Conservation (phyloP, 768 basidiomycete genomes). For the Serendipita indica region DNA sequence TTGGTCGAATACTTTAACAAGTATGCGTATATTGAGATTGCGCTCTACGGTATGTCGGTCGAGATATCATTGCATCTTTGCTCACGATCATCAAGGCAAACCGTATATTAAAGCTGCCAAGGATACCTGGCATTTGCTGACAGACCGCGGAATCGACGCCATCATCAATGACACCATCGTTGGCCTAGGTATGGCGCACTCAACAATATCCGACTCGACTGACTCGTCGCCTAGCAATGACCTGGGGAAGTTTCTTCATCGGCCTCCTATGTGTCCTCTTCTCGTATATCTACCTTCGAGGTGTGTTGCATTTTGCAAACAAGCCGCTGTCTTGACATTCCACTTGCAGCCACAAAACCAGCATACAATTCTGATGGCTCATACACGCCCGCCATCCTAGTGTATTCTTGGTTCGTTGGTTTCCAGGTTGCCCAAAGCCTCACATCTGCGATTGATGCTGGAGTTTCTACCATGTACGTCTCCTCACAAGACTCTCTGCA, state of each 20-base stretch:
- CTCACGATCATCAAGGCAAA: slow-evolving; percentile 43
- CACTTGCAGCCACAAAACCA: slow-evolving; percentile 46
- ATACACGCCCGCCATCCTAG: slow-evolving; percentile 60
- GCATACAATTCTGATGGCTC: slow-evolving; percentile 58
- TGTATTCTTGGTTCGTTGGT: slow-evolving; percentile 74
- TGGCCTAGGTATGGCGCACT: slow-evolving; percentile 38
- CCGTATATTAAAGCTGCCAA: slow-evolving; percentile 66
- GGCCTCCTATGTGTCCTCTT: slow-evolving; percentile 64
- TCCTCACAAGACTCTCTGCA: not conserved
- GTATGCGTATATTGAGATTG: slow-evolving; percentile 72
- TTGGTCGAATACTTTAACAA: slow-evolving; percentile 71
- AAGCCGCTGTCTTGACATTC: slow-evolving; percentile 7
- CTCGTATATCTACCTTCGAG: slow-evolving; percentile 58
- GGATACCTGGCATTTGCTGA: slow-evolving; percentile 67
- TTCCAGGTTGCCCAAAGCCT: slow-evolving; percentile 54
- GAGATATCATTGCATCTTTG: not conserved
- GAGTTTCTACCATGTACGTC: slow-evolving; percentile 70
- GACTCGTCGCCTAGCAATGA: slow-evolving; percentile 37
- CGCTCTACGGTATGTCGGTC: slow-evolving; percentile 17
- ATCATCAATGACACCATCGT: slow-evolving; percentile 73
- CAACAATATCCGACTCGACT: not conserved
- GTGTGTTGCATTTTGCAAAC: slow-evolving; percentile 22
- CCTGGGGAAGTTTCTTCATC: slow-evolving; percentile 66
- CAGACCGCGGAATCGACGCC: slow-evolving; percentile 63
- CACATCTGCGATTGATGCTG: slow-evolving; percentile 64